Evolutionary conservation across 2,329 filamentous ascomycete species (phyloP).

Genomic region (Hypoxylon sp.): DNA sequence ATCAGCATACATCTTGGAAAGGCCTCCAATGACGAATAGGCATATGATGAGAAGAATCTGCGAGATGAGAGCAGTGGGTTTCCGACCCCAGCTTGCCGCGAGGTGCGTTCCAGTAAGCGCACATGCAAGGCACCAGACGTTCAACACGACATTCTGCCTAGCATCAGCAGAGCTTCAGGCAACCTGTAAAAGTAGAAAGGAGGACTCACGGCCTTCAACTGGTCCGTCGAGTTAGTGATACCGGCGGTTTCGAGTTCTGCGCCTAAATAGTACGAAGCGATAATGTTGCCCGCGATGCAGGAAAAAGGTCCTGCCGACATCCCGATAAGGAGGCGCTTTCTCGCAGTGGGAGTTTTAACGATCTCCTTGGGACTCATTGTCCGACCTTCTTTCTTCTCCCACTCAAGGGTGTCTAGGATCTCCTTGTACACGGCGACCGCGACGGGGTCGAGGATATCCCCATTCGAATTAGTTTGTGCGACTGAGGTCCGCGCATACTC

Average conservation of each 20-base stretch:
- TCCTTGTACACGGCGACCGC: slow-evolving; percentile 58
- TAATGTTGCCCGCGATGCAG: slow-evolving; percentile 57
- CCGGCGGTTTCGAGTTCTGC: slow-evolving; percentile 58
- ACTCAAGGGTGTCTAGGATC: slow-evolving; percentile 60
- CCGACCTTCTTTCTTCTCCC: slow-evolving; percentile 58
- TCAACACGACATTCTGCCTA: slow-evolving; percentile 62
- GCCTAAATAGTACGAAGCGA: slow-evolving; percentile 58
- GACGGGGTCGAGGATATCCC: slow-evolving; percentile 55
- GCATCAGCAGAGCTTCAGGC: slow-evolving; percentile 2
- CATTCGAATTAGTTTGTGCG: slow-evolving; percentile 58
- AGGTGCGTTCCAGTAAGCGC: slow-evolving; percentile 60
- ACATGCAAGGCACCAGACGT: slow-evolving; percentile 62
- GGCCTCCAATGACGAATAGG: slow-evolving; percentile 64
- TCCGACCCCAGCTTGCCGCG: slow-evolving; percentile 59
- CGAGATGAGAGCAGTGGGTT: slow-evolving; percentile 58
- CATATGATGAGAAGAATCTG: slow-evolving; percentile 57
- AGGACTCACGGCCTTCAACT: slow-evolving; percentile 54
- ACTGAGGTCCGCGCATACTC: slow-evolving; percentile 58
- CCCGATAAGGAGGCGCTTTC: slow-evolving; percentile 58
- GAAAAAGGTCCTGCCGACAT: slow-evolving; percentile 54
- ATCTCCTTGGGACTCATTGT: slow-evolving; percentile 57
- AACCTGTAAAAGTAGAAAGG: background rate
- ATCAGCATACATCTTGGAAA: slow-evolving; percentile 59
- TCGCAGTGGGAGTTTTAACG: slow-evolving; percentile 53
- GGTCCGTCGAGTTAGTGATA: slow-evolving; percentile 55